Percentiles rank a stretch among this genome's conserved stretches.
Evolutionary conservation across 768 basidiomycete genomes (phyloP).

Genomic region (Tubosaeta sp.): DNA sequence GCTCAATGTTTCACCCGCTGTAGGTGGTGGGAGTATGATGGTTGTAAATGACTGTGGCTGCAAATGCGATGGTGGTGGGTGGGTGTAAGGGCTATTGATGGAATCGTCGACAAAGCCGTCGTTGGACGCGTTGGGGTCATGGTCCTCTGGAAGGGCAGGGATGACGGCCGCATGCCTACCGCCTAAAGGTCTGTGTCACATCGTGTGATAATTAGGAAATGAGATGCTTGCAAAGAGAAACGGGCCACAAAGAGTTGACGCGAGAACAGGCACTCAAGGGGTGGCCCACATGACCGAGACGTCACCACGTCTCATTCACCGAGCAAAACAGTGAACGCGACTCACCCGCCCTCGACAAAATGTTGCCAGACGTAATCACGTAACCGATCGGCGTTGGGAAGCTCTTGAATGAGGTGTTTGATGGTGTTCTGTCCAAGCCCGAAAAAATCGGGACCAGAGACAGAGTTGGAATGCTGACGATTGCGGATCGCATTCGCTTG

Average conservation of each 20-base stretch:
- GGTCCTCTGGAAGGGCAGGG: conserved; percentile 75
- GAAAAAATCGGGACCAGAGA: conserved; percentile 87
- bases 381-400: conserved; percentile 65
- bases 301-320: conserved; percentile 9
- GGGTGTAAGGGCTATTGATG: conserved; percentile 12
- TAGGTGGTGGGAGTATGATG: conserved; percentile 29
- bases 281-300: conserved; percentile 6
- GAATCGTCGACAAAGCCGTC: conserved; percentile 25
- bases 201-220: conserved; percentile 31
- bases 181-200: conserved; percentile 58
- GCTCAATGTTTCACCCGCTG: conserved; percentile 23
- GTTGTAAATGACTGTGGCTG: conserved; percentile 27
- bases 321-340: conserved; percentile 19
- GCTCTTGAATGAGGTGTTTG: conserved; percentile 85
- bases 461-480: conserved; percentile 79
- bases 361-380: conserved; percentile 85
- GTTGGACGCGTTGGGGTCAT: conserved; percentile 39
- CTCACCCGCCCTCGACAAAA: conserved; percentile 83
- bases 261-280: conserved; percentile 3
- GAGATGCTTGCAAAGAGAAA: conserved; percentile 19
- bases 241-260: conserved; percentile 16
- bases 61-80: conserved; percentile 20
- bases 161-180: conserved; percentile 81
- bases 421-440: conserved; percentile 85
- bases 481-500: conserved; percentile 78